Conservation (phyloP, 208 protist species). For the Trypanosoma theileri region DNA sequence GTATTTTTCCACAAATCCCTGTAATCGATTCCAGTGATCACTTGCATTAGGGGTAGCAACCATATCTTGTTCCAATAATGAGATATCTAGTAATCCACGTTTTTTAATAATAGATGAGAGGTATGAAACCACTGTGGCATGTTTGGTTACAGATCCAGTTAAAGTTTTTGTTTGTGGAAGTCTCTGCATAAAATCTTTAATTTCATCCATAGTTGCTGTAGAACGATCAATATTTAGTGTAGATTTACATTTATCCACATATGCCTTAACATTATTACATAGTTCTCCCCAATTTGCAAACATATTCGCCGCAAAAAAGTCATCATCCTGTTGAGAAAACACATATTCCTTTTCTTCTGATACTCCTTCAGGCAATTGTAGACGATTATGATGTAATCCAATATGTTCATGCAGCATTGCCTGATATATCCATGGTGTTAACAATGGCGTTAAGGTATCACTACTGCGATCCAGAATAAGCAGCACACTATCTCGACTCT, state of each 20-base stretch:
- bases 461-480: slow-evolving; percentile 83
- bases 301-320: slow-evolving; percentile 95
- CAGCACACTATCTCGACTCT: slow-evolving; percentile 55
- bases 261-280: slow-evolving; percentile 92
- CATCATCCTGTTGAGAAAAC: slow-evolving; percentile 91
- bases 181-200: slow-evolving; percentile 85
- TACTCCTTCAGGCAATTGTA: slow-evolving; percentile 48
- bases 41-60: slow-evolving; percentile 53
- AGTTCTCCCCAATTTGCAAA: slow-evolving; percentile 98
- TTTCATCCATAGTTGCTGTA: slow-evolving; percentile 86
- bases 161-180: slow-evolving; percentile 82
- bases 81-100: slow-evolving; percentile 88
- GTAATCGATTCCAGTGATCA: slow-evolving; percentile 71
- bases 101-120: slow-evolving; percentile 81
- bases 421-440: slow-evolving; percentile 99
- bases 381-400: slow-evolving; percentile 92
- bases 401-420: slow-evolving; percentile 99
- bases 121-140: slow-evolving; percentile 74
- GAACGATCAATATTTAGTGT: slow-evolving; percentile 75
- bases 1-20: slow-evolving; percentile 39
- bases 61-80: slow-evolving; percentile 97
- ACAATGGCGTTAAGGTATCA: slow-evolving; percentile 96
- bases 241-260: slow-evolving; percentile 93
- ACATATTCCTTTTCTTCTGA: slow-evolving; percentile 65
- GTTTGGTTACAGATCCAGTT: slow-evolving; percentile 82